phyloP scores from a whole-genome alignment of 2,329 filamentous ascomycete genomes.

The Colletotrichum noveboracense region DNA sequence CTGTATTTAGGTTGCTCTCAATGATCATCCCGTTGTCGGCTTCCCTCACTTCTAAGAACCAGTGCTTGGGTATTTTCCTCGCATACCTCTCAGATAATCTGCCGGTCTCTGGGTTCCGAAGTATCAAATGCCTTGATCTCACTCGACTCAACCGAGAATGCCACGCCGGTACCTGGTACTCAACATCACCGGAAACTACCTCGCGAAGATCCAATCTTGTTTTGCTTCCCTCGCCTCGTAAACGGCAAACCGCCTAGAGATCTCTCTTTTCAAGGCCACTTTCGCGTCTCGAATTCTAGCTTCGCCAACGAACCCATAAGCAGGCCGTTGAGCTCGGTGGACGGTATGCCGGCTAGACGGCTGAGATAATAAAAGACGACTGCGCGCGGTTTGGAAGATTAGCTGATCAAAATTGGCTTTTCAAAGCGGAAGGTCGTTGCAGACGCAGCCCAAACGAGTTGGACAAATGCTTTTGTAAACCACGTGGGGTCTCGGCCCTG shows the following conservation, averaged over 20 bases:
- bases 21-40: too few relatives aligned
- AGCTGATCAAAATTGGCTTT: too few relatives aligned
- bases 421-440: too few relatives aligned
- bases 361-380: too few relatives aligned
- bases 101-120: not conserved
- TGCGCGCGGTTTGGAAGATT: too few relatives aligned
- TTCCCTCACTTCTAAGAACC: not conserved
- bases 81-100: not conserved
- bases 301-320: too few relatives aligned
- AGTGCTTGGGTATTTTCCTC: not conserved
- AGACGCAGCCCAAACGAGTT: too few relatives aligned
- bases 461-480: too few relatives aligned
- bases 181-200: not conserved
- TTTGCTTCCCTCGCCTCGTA: not conserved
- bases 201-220: not conserved
- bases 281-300: not conserved
- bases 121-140: not conserved
- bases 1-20: too few relatives aligned
- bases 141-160: not conserved
- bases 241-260: not conserved
- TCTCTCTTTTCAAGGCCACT: not conserved
- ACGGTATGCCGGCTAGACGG: too few relatives aligned
- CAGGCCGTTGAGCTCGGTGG: too few relatives aligned
- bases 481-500: too few relatives aligned
- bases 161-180: not conserved